These are phyloP conservation scores for Pyrus pyrifolia DNA, from an alignment of 306 rosid species.

Conservation along the genomic window DNA sequence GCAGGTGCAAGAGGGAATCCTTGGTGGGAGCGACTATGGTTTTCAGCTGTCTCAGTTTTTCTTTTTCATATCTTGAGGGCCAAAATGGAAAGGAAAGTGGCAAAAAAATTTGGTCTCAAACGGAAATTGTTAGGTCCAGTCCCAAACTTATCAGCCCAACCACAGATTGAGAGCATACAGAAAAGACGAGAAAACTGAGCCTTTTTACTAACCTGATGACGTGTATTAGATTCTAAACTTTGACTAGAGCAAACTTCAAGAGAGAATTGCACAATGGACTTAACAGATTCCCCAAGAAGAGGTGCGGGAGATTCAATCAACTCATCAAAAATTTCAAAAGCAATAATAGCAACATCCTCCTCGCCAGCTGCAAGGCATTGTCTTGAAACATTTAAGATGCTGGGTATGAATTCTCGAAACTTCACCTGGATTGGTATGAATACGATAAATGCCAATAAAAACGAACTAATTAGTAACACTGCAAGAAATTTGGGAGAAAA, in stretches of 20 bases:
- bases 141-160: not conserved
- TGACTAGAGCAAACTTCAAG: slow-evolving; percentile 98
- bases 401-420: slow-evolving; percentile 94
- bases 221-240: slow-evolving; percentile 86
- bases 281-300: slow-evolving; percentile 94
- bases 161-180: not conserved
- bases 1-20: not conserved
- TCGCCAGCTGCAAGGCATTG: slow-evolving; percentile 97
- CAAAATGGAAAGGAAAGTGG: not conserved
- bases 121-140: not conserved
- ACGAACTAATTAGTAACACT: not conserved
- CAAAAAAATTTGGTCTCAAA: not conserved
- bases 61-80: not conserved
- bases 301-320: slow-evolving; percentile 99
- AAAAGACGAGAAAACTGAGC: slow-evolving; percentile 1
- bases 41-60: not conserved
- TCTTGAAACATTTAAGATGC: slow-evolving; percentile 88
- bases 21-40: not conserved
- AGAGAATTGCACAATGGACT: slow-evolving; percentile 92
- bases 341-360: slow-evolving; percentile 91
- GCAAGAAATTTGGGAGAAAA: not conserved
- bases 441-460: not conserved
- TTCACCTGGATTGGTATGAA: slow-evolving; percentile 45
- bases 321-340: slow-evolving; percentile 97
- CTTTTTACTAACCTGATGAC: slow-evolving; percentile 77